Base-by-base conservation (phyloP, 129 eudicot species). In the Artemisia annua region DNA sequence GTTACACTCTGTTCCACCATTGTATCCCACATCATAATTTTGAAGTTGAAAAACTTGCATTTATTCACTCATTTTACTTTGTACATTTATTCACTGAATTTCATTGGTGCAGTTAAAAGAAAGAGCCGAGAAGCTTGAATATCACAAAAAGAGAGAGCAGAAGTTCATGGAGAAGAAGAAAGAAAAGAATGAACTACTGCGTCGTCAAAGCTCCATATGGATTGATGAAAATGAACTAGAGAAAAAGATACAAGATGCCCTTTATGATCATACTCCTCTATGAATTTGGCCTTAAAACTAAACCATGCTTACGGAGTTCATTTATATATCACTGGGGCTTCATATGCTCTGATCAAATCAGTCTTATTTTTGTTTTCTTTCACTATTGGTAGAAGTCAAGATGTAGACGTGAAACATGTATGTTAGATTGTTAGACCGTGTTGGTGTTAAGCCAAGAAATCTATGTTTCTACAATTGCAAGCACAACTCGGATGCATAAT, bases 51-150 rank as follows among this genome's bases (percentile, higher is more conserved):
- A 39, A 39, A 7, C 7, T 39, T 2, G 11, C 46, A 39, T 39
- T 39, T 39, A 7, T 39, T 39, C 46, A 39, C 46, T 39, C 44
- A 39, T 39, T 6, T 39, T 39, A 39, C 9, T 32, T 7, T 39
- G 2, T 1, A 5, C 44, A 39, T 39, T 39, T 39, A 7, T 35
- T 35, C 8, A 5, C 46, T 39, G 46, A 39, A 39, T 7, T 39
- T 7, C 46, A 7, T 39, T 39, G 46, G 2, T 86, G 85, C 78
- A 88, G 91, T 39, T 82, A 39, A 92, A 89, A 85, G 98, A 92
- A 82, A 83, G 91, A 80, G 73, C 80, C 24, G 85, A 92, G 69
- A 89, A 92, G 77, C 89, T 92, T 24, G 96, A 89, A 67, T 92
- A 87, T 57, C 91, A 91, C 94, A 92, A 85, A 61, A 82, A 53